Percentiles rank a stretch among this genome's conserved stretches.
These are phyloP conservation scores for Durusdinium trenchii DNA, from an alignment of 73 alveolate species.

Conservation along the genomic window DNA sequence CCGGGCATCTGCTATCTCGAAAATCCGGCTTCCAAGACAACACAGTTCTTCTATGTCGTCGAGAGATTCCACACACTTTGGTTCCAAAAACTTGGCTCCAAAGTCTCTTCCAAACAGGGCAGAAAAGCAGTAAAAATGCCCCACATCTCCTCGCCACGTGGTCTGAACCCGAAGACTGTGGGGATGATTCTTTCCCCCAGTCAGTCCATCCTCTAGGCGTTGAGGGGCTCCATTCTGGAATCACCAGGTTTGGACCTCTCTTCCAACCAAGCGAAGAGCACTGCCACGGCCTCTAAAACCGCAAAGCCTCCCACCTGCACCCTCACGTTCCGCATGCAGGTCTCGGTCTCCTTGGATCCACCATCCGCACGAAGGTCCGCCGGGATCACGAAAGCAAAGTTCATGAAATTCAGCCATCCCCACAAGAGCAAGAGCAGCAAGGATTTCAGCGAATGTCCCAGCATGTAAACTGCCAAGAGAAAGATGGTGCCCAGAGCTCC, in stretches of 20 bases:
- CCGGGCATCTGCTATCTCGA: too few species aligned
- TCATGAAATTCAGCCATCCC: constrained; percentile 38
- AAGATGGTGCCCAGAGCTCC: constrained; percentile 63
- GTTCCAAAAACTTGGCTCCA: too few species aligned
- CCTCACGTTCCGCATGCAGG: background rate
- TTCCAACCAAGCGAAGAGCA: constrained; percentile 1
- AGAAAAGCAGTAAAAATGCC: too few species aligned
- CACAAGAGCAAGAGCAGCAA: constrained; percentile 34
- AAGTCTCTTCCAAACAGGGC: too few species aligned
- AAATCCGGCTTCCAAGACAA: too few species aligned
- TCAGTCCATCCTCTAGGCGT: too few species aligned
- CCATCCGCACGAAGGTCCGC: background rate
- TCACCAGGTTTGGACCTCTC: background rate
- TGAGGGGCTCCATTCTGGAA: background rate
- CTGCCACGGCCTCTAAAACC: constrained; percentile 26
- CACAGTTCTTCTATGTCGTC: too few species aligned
- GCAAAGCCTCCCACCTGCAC: constrained; percentile 48
- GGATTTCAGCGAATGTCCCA: constrained; percentile 35
- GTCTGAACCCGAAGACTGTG: too few species aligned
- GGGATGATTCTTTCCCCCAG: too few species aligned
- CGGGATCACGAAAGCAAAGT: constrained; percentile 52
- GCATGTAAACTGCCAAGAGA: constrained; percentile 39
- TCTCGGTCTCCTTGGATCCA: background rate
- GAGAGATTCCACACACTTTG: too few species aligned
- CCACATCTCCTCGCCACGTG: too few species aligned